phyloP scores from a whole-genome alignment of 108 stramenopile genomes.

The Pseudonitzschia multistriata region DNA sequence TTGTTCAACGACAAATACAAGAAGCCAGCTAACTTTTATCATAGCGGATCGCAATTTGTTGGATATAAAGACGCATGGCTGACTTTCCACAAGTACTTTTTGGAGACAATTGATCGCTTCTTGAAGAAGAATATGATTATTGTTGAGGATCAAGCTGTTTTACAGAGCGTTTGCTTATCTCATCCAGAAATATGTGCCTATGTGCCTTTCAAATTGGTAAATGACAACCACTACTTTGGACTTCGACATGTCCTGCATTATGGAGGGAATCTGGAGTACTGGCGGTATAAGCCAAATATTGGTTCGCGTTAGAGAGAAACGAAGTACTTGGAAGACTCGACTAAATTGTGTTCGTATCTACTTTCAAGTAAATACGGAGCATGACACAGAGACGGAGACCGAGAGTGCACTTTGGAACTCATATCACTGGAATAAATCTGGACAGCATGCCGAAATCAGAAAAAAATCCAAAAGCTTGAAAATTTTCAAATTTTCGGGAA shows the following conservation, averaged over 20 bases:
- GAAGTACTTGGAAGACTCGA: too few species aligned
- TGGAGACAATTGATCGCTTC: slow-evolving; percentile 41
- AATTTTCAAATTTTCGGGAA: too few species aligned
- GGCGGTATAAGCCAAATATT: slow-evolving; percentile 27
- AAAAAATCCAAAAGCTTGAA: too few species aligned
- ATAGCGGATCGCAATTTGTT: slow-evolving; percentile 51
- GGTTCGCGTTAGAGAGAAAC: too few species aligned
- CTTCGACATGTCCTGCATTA: slow-evolving; percentile 41
- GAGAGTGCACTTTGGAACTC: too few species aligned
- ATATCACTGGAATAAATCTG: too few species aligned
- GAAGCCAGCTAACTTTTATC: slow-evolving; percentile 43
- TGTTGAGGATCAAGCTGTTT: slow-evolving; percentile 58
- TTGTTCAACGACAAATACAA: slow-evolving; percentile 53
- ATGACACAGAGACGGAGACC: too few species aligned
- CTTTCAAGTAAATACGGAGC: too few species aligned
- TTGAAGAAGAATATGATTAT: slow-evolving; percentile 52
- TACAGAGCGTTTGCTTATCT: slow-evolving; percentile 45
- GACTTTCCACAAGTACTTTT: slow-evolving; percentile 47
- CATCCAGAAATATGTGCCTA: slow-evolving; percentile 55
- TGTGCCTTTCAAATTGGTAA: slow-evolving; percentile 31
- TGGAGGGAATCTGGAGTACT: slow-evolving; percentile 31
- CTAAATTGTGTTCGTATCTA: too few species aligned
- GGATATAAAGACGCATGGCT: slow-evolving; percentile 44
- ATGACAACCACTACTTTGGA: slow-evolving; percentile 62
- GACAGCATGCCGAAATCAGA: too few species aligned